Evolutionary conservation across 108 stramenopile species (phyloP).

Genomic region (Epithemia pelagica): DNA sequence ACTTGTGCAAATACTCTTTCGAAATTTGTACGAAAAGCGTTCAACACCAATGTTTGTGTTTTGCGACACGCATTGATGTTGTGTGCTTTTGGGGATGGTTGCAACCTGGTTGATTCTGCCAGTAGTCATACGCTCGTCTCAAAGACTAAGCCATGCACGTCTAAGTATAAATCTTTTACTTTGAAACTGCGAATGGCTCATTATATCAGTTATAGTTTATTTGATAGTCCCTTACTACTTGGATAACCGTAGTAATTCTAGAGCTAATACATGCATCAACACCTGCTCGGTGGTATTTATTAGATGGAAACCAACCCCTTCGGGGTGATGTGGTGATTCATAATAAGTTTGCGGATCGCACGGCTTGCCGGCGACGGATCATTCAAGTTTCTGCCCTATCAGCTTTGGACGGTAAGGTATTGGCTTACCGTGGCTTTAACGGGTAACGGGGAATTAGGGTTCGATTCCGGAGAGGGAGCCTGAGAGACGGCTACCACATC

Average conservation of each 20-base stretch:
- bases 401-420: conserved; percentile 96
- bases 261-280: conserved; percentile 96
- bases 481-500: no score
- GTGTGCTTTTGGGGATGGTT: no score
- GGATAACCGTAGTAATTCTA: conserved; percentile 98
- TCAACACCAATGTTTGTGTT: no score
- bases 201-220: conserved; percentile 99
- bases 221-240: conserved; percentile 98
- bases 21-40: no score
- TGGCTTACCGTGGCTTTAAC: conserved; percentile 95
- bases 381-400: conserved; percentile 97
- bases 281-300: conserved; percentile 91
- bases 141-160: conserved; percentile 99
- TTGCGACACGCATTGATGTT: no score
- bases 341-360: conserved; percentile 92
- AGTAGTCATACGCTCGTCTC: conserved; percentile 99
- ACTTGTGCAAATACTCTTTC: no score
- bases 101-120: conserved; percentile 99
- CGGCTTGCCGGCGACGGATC: conserved; percentile 80
- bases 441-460: conserved; percentile 96
- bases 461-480: conserved; percentile 98
- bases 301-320: conserved; percentile 93
- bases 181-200: conserved; percentile 95
- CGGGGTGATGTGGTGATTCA: conserved; percentile 91
- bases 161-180: conserved; percentile 94